Evolutionary conservation across 805 yeast species (phyloP).

Genomic region (Ogataea ramenticola): DNA sequence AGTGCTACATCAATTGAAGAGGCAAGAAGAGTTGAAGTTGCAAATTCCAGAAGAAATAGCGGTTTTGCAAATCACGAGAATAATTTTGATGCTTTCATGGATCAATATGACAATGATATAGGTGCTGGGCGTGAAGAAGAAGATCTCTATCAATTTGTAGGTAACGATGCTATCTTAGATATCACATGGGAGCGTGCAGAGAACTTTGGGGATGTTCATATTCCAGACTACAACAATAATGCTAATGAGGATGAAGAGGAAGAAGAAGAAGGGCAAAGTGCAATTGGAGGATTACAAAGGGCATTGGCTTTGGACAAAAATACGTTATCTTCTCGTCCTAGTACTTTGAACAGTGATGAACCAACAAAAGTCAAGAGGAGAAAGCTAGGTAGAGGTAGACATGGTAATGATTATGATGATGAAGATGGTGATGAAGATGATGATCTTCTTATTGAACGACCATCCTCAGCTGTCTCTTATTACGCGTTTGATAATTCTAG

Average conservation of each 20-base stretch:
- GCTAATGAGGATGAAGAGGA: not conserved
- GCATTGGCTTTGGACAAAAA: constrained; percentile 3
- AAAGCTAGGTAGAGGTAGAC: not conserved
- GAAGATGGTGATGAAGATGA: not conserved
- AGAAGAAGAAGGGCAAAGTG: not conserved
- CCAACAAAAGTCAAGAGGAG: not conserved
- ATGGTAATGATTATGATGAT: not conserved
- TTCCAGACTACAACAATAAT: too few relatives aligned
- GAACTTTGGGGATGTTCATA: too few relatives aligned
- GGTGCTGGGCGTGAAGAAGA: not conserved
- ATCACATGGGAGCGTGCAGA: not conserved
- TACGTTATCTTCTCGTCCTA: not conserved
- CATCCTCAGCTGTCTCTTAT: not conserved
- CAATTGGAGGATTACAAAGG: not conserved
- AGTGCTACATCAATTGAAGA: constrained; percentile 20
- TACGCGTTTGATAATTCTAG: not conserved
- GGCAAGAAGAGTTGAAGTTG: constrained; percentile 12
- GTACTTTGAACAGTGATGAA: not conserved
- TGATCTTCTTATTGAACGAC: not conserved
- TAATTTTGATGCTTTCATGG: not conserved
- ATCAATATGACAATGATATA: not conserved
- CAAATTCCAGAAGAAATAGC: not conserved
- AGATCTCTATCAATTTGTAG: constrained; percentile 5
- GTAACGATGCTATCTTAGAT: constrained; percentile 15
- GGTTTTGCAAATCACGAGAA: not conserved